These are phyloP conservation scores for Globisporangium irregulare DNA, from an alignment of 352 stramenopile genomes.

Conservation along the genomic window DNA sequence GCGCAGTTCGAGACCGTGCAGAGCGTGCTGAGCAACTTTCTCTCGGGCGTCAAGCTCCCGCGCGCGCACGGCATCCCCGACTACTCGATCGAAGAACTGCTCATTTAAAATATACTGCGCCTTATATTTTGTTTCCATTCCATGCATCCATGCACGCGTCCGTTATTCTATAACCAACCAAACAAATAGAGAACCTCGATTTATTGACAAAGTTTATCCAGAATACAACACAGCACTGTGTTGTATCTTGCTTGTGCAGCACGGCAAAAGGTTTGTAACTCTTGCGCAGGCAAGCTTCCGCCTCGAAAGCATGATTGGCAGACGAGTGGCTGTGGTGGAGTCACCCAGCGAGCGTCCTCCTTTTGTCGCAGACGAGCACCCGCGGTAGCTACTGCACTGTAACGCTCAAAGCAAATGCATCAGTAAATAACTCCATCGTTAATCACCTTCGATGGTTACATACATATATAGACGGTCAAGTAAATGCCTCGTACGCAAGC, in stretches of 20 bases:
- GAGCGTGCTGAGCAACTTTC: constrained; percentile 74
- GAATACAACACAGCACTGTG: neutral
- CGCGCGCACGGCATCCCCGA: constrained; percentile 60
- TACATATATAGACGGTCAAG: neutral
- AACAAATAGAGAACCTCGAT: constrained; percentile 2
- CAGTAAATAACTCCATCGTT: neutral
- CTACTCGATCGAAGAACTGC: constrained; percentile 78
- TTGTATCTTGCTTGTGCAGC: neutral
- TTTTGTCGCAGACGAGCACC: neutral
- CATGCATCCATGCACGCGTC: neutral
- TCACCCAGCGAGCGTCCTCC: neutral
- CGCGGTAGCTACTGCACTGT: neutral
- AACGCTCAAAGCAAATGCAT: neutral
- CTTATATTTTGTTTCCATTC: constrained; percentile 1
- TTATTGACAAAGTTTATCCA: neutral
- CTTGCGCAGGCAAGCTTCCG: neutral
- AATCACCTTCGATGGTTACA: neutral
- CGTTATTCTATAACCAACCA: neutral
- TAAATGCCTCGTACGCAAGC: neutral
- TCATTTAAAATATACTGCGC: constrained; percentile 40
- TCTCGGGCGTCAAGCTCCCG: constrained; percentile 68
- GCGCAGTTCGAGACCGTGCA: constrained; percentile 67
- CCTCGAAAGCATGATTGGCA: neutral
- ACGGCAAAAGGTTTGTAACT: neutral
- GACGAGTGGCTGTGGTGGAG: neutral